Conservation (phyloP, 2,329 filamentous ascomycete species). For the Dactylella cylindrospora region DNA sequence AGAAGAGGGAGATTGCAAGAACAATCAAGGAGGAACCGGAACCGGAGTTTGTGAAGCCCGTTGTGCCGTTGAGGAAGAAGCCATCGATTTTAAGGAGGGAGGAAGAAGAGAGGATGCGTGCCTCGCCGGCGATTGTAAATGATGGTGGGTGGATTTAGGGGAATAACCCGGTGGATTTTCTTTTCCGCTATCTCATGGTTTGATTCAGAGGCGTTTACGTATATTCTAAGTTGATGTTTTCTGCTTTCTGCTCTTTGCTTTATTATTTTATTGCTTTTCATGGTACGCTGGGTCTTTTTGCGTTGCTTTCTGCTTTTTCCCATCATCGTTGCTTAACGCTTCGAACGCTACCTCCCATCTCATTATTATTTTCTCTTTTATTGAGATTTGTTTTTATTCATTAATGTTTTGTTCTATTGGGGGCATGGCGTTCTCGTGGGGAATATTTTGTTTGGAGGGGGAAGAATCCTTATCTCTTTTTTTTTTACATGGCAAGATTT, state of each 20-base stretch:
- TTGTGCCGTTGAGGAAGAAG: constrained; percentile 25
- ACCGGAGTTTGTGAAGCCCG: too few relatives aligned
- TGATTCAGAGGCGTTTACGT: constrained; percentile 21
- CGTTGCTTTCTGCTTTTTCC: constrained; percentile 26
- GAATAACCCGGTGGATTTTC: constrained; percentile 47
- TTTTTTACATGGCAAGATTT: too few relatives aligned
- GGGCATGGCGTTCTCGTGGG: too few relatives aligned
- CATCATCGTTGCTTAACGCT: too few relatives aligned
- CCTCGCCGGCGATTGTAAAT: constrained; percentile 5
- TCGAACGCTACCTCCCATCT: too few relatives aligned
- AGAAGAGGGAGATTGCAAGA: background rate
- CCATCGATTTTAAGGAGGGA: constrained; percentile 13
- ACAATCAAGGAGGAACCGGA: too few relatives aligned
- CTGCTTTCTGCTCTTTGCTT: constrained; percentile 22
- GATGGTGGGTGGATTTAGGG: constrained; percentile 40
- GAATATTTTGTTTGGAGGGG: too few relatives aligned
- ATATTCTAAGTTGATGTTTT: constrained; percentile 34
- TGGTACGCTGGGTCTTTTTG: background rate
- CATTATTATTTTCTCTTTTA: too few relatives aligned
- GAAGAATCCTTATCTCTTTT: too few relatives aligned
- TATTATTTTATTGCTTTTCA: constrained; percentile 11
- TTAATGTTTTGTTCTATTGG: too few relatives aligned
- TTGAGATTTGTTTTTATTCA: too few relatives aligned
- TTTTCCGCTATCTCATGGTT: constrained; percentile 50
- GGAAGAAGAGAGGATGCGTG: constrained; percentile 1